Evolutionary conservation across 805 yeast genomes (phyloP).

Genomic region (Saccharomycopsis oosterbeekiorum): DNA sequence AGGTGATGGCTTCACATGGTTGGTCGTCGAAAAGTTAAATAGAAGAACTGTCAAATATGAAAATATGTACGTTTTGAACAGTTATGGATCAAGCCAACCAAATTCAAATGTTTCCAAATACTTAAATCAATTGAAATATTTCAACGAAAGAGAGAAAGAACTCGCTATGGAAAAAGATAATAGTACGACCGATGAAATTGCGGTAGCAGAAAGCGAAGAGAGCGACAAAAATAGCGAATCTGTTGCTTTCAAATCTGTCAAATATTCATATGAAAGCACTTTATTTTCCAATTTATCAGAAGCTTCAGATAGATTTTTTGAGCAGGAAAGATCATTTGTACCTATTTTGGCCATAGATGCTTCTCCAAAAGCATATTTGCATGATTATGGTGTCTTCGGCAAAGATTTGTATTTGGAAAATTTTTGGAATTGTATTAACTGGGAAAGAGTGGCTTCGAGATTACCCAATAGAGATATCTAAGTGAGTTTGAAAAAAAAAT

Average conservation of each 20-base stretch:
- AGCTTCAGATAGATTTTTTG: conserved; percentile 31
- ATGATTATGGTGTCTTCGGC: conserved; percentile 74
- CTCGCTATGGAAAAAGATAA: conserved; percentile 4
- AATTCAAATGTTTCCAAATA: conserved; percentile 49
- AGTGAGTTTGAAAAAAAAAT: not conserved
- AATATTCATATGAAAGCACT: not conserved
- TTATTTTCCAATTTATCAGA: conserved; percentile 27
- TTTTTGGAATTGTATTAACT: conserved; percentile 61
- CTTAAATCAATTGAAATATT: conserved; percentile 31
- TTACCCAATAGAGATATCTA: conserved; percentile 22
- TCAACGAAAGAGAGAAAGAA: conserved; percentile 11
- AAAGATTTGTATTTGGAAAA: conserved; percentile 53
- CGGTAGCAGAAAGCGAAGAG: conserved; percentile 7
- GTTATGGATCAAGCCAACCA: conserved; percentile 88
- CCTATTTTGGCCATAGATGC: conserved; percentile 68
- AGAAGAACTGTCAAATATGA: conserved; percentile 26
- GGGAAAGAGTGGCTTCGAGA: conserved; percentile 54
- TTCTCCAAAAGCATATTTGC: conserved; percentile 57
- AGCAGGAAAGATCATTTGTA: conserved; percentile 33
- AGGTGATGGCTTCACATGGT: conserved; percentile 90
- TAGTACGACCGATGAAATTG: conserved; percentile 12
- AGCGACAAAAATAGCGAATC: conserved; percentile 3
- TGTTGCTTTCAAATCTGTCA: not conserved
- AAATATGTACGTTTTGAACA: conserved; percentile 58
- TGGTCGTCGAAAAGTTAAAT: conserved; percentile 46